Evolutionary conservation across 2,329 filamentous ascomycete species (phyloP), one percentile per base, ranked within the genome.

Genomic region (Aspergillus pseudotamarii): DNA sequence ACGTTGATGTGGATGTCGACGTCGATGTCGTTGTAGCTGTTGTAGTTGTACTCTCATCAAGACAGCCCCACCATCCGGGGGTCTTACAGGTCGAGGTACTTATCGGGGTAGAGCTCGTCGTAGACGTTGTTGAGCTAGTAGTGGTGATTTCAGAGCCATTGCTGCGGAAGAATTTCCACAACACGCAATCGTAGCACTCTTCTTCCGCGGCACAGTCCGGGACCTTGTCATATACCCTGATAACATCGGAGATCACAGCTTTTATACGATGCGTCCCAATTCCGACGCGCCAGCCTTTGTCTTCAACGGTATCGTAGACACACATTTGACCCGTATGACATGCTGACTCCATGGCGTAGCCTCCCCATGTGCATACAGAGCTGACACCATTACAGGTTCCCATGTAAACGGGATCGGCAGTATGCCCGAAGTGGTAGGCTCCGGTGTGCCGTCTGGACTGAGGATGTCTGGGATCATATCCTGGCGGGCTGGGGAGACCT

Each of bases 91-190:
- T 97, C 60, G 89, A 88, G 0, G 94, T 97, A 51, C 93, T 85
- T 1, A 90, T 93, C 58, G 85, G 79, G 3, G 63, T 64, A 50
- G 54, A 56, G 8, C 62, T 64, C 19, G 61, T 67, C 4, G 74
- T 85, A 3, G 86, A 88, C 2, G 84, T 84, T 1, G 85, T 84
- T 1, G 85, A 86, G 0, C 85, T 84, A 3, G 81, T 83, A 2
- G 87, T 82, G 0, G 76, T 93, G 1, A 84, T 85, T 66, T 94
- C 90, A 1, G 91, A 95, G 34, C 91, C 91, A 75, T 97, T 97
- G 76, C 93, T 96, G 77, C 94, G 90, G 73, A 92, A 96, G 83
- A 93, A 96, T 73, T 97, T 96, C 95, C 95, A 98, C 61, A 90
- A 89, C 62, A 88, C 92, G 73, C 94, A 98, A 76, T 99, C 95